Conservation (phyloP, 495 filamentous ascomycete genomes). For the Podospora pseudocomata region DNA sequence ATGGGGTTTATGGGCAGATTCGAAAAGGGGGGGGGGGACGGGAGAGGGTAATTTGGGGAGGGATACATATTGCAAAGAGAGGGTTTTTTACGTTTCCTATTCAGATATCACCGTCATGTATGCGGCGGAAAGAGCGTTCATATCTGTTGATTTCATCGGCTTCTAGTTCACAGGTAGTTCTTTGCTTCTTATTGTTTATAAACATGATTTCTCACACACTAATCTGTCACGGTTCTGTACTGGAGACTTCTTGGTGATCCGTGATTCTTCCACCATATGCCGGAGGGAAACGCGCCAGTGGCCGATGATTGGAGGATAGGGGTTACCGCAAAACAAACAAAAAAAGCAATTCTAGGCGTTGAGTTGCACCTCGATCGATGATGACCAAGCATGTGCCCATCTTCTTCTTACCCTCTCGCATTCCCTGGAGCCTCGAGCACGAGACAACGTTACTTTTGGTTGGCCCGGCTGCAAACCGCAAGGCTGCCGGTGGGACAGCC, state of each 20-base stretch:
- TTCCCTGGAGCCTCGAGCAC: neutral
- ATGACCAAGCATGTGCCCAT: neutral
- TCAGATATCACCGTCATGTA: neutral
- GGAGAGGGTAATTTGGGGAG: neutral
- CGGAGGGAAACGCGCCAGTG: neutral
- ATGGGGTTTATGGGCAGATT: neutral
- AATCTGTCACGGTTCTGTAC: neutral
- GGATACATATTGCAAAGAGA: neutral
- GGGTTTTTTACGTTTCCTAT: neutral
- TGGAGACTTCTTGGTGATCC: neutral
- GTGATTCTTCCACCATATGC: neutral
- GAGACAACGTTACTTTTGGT: neutral
- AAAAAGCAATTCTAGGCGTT: neutral
- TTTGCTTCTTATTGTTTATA: neutral
- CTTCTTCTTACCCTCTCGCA: neutral
- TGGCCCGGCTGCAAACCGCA: neutral
- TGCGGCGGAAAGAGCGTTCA: neutral
- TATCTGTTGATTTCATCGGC: neutral
- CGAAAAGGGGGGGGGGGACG: too few relatives aligned
- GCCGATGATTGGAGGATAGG: neutral
- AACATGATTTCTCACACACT: neutral
- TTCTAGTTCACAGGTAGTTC: neutral
- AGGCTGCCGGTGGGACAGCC: neutral
- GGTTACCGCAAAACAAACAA: neutral
- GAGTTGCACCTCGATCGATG: neutral